Base-by-base conservation (phyloP, 169 alveolate genomes). In the Miamiensis avidus region DNA sequence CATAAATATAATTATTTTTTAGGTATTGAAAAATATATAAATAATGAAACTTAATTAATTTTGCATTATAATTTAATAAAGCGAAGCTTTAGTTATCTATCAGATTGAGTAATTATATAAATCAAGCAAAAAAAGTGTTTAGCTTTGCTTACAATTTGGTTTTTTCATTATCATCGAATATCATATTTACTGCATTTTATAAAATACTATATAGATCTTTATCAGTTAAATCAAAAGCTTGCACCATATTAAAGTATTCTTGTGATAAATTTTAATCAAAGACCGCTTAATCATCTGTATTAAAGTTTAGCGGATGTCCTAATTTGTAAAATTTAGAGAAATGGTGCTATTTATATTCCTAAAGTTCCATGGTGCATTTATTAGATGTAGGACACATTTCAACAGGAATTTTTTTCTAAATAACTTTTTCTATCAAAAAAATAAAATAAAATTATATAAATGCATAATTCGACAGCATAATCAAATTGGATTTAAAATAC, bases 371-470 rank as follows among this genome's bases (percentile, higher is more conserved):
- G 26, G 90, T 81, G 16, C 32, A 76, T 30, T 86, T n/a, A 76
- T 94, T 94, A 27, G 94, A 87, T 0, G 94, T 88, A 65, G 92
- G 93, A 74, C 96, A 94, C 31, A 91, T 86, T 82, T 94, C 97
- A 31, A 92, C 88, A 25, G 94, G 95, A 26, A 94, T 93, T 29
- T 81, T 72, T 0, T 65, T 16, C 34, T 81, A 86, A 29, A 69
- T 78, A 20, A 91, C 77, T 31, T 81, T 27, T 49, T 49, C 69
- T 49, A 49, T 11, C 4, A 49, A 49, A n/a, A n/a, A n/a, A n/a
- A n/a, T n/a, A n/a, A n/a, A n/a, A n/a, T n/a, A n/a, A n/a, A n/a
- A n/a, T n/a, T n/a, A n/a, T n/a, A n/a, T n/a, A n/a, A n/a, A n/a
- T n/a, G n/a, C n/a, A n/a, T n/a, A n/a, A n/a, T n/a, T n/a, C n/a